These are phyloP conservation scores for Candida sanyaensis DNA, from an alignment of 1,139 yeast genomes.

Conservation along the genomic window DNA sequence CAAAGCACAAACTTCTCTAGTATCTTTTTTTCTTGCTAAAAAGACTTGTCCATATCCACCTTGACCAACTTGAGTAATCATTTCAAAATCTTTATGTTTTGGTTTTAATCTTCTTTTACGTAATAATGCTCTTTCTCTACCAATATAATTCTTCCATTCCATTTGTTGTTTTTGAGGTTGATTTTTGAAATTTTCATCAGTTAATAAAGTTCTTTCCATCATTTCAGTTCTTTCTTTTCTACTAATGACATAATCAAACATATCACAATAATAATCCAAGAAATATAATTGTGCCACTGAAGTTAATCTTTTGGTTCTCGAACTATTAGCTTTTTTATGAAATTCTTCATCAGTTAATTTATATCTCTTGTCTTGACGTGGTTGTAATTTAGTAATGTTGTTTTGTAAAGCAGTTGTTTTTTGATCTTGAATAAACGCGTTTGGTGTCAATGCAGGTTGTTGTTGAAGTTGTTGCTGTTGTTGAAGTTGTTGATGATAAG, in stretches of 20 bases:
- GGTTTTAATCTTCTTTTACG: slow-evolving; percentile 91
- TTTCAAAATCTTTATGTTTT: slow-evolving; percentile 91
- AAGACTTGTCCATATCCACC: slow-evolving; percentile 99
- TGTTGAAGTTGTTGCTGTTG: slow-evolving; percentile 4
- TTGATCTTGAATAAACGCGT: neutral
- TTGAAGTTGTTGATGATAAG: slow-evolving; percentile 8
- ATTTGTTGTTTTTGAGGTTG: slow-evolving; percentile 53
- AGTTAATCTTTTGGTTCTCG: slow-evolving; percentile 83
- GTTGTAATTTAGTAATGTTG: slow-evolving; percentile 40
- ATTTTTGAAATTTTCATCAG: slow-evolving; percentile 39
- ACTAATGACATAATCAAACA: slow-evolving; percentile 88
- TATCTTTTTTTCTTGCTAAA: slow-evolving; percentile 90
- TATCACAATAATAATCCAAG: slow-evolving; percentile 92
- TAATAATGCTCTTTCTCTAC: slow-evolving; percentile 81
- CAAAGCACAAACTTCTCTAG: slow-evolving; percentile 93
- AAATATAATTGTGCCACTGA: slow-evolving; percentile 85
- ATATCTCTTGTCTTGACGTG: slow-evolving; percentile 17
- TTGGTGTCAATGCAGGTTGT: slow-evolving; percentile 2
- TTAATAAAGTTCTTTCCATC: slow-evolving; percentile 59
- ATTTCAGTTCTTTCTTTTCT: slow-evolving; percentile 77
- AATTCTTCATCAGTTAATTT: slow-evolving; percentile 45
- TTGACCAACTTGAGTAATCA: slow-evolving; percentile 97
- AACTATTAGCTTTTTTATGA: slow-evolving; percentile 60
- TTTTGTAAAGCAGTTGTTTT: slow-evolving; percentile 13
- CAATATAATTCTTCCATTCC: slow-evolving; percentile 81